Base-by-base conservation (phyloP, 2,329 filamentous ascomycete genomes). In the Hymenoscyphus fructigenus region DNA sequence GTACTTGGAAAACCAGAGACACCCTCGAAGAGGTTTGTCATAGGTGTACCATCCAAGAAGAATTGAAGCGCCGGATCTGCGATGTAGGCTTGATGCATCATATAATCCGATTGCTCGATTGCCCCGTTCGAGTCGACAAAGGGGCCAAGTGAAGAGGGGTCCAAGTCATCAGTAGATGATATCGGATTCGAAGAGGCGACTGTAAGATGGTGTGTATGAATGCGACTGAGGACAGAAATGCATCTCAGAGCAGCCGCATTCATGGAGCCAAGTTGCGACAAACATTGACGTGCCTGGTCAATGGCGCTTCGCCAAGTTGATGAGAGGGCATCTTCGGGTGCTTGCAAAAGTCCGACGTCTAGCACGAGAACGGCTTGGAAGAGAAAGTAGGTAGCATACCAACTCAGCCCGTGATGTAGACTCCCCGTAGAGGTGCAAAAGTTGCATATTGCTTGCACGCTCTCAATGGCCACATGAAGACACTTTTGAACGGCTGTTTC, bases 321-420 rank as follows among this genome's bases (percentile, higher is more conserved):
- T 17, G 65, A 65, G 20, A 64, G 56, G 7, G 60, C 58, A 56
- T 68, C 65, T 15, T 64, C 57, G 2, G 67, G 65, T 50, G 58
- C 63, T 32, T 66, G 67, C 59, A 68, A 57, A 78, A 79, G 72
- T 47, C 68, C 68, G 17, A 70, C 70, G 53, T 77, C 74, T 1
- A 78, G 76, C 2, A 81, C 78, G 2, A 82, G 71, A 0, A 76
- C 76, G 0, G 79, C 79, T 61, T 81, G 79, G 62, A 82, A 81
- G 1, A 81, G 69, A 63, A 80, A 81, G 67, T 80, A 81, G 12
- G 79, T 77, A 0, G 75, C 76, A 65, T 81, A 82, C 79, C 79
- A 81, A 2, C 74, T 74, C 4, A 77, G 68, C 41, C 79, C 74
- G 17, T 75, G 72, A 20, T 77, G 76, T 5, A 77, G 68, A 3